Evolutionary conservation across 2,329 filamentous ascomycete genomes (phyloP).

Genomic region (Orbilia brochopaga): DNA sequence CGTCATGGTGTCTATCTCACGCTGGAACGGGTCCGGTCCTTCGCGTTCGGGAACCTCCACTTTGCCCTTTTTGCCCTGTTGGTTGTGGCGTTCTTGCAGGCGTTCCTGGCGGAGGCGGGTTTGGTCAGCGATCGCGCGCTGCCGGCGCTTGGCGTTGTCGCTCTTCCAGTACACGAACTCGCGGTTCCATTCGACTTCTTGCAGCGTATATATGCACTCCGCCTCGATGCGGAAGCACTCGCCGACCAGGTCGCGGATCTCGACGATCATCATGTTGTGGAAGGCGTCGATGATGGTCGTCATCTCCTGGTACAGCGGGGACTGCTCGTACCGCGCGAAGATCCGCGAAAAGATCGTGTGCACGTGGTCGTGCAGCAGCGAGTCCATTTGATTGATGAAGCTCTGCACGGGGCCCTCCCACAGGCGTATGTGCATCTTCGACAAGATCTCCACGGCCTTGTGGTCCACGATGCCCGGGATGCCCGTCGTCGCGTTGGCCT

Average conservation of each 20-base stretch:
- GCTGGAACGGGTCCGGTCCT: constrained; percentile 51
- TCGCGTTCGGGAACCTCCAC: constrained; percentile 20
- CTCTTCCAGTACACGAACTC: constrained; percentile 26
- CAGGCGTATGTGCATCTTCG: constrained; percentile 48
- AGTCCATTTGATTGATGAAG: constrained; percentile 46
- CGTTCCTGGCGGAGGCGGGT: constrained; percentile 17
- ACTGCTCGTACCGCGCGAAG: constrained; percentile 52
- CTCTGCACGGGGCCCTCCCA: constrained; percentile 50
- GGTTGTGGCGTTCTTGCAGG: constrained; percentile 26
- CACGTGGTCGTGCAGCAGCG: constrained; percentile 41
- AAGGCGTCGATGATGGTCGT: constrained; percentile 57
- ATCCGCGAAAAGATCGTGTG: constrained; percentile 36
- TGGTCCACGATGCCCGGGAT: constrained; percentile 54
- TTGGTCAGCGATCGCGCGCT: constrained; percentile 32
- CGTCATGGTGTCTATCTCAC: constrained; percentile 53
- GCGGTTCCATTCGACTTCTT: constrained; percentile 38
- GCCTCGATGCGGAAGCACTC: constrained; percentile 42
- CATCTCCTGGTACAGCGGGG: constrained; percentile 55
- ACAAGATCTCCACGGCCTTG: constrained; percentile 52
- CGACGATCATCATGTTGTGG: constrained; percentile 33
- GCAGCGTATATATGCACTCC: constrained; percentile 40
- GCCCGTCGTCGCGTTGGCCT: constrained; percentile 48
- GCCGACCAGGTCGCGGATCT: constrained; percentile 14
- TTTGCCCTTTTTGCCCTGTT: constrained; percentile 40
- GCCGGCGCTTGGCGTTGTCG: constrained; percentile 33